Percentiles rank a stretch among this genome's conserved stretches.
phyloP scores from a whole-genome alignment of 257 asterid species.

The Primulina tabacum region DNA sequence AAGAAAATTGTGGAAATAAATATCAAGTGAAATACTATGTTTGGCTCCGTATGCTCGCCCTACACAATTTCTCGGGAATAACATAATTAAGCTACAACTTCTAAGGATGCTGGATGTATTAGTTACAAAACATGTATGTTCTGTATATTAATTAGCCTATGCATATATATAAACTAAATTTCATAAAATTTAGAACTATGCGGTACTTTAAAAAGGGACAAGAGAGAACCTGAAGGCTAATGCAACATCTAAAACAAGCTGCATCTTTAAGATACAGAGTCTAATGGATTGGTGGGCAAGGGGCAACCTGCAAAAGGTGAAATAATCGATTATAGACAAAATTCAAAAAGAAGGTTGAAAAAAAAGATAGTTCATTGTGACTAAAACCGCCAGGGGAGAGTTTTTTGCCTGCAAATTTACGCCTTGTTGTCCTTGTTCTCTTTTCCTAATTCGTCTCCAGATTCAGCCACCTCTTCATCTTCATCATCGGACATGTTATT shows the following conservation, averaged over 20 bases:
- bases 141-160: constrained; percentile 21
- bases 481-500: constrained; percentile 87
- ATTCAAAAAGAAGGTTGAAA: constrained; percentile 5
- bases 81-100: background rate
- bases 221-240: constrained; percentile 18
- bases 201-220: background rate
- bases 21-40: too few relatives aligned
- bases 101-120: background rate
- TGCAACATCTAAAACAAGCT: constrained; percentile 21
- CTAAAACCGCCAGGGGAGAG: background rate
- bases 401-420: constrained; percentile 23
- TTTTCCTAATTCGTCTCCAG: constrained; percentile 44
- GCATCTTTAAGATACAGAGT: constrained; percentile 16
- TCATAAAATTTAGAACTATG: constrained; percentile 28
- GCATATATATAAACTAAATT: constrained; percentile 21
- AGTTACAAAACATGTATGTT: constrained; percentile 23
- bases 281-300: constrained; percentile 10
- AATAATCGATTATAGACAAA: background rate
- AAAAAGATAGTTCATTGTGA: constrained; percentile 1
- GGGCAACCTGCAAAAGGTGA: constrained; percentile 17
- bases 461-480: constrained; percentile 47
- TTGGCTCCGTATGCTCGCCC: background rate
- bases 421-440: constrained; percentile 43
- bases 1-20: too few relatives aligned
- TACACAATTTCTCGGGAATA: background rate